Percentiles rank a stretch among this genome's conserved stretches.
Evolutionary conservation across 176 grass and related monocot genomes (phyloP).

Genomic region (Juncus inflexus): DNA sequence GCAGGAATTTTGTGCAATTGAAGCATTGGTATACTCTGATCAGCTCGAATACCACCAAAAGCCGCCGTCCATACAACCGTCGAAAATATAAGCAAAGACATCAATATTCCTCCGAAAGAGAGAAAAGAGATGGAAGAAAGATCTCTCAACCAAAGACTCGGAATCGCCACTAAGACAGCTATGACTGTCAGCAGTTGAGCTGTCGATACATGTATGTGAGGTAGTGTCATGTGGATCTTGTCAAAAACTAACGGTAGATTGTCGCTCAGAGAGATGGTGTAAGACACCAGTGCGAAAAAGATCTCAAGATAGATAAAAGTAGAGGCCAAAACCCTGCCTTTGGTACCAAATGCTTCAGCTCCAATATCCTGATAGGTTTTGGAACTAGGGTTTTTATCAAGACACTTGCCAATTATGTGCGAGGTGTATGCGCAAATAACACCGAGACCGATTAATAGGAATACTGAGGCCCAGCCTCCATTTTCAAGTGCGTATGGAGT

Average conservation of each 20-base stretch:
- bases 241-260: constrained; percentile 74
- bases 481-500: constrained; percentile 71
- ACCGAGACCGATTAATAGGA: constrained; percentile 62
- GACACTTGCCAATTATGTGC: constrained; percentile 69
- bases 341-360: constrained; percentile 45
- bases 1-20: constrained; percentile 39
- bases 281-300: constrained; percentile 73
- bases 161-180: constrained; percentile 52
- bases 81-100: constrained; percentile 60
- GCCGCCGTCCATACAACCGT: constrained; percentile 41
- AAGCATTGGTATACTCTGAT: constrained; percentile 37
- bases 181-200: constrained; percentile 49
- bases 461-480: constrained; percentile 55
- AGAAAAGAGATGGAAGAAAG: constrained; percentile 76
- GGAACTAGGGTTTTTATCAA: constrained; percentile 35
- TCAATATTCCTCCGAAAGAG: constrained; percentile 60
- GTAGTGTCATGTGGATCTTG: constrained; percentile 27
- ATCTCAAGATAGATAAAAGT: constrained; percentile 77
- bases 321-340: constrained; percentile 43
- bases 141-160: constrained; percentile 65
- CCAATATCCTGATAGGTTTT: constrained; percentile 74
- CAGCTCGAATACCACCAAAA: constrained; percentile 22
- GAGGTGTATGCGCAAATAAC: constrained; percentile 62
- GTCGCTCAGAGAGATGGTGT: constrained; percentile 83
- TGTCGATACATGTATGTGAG: constrained; percentile 36